phyloP scores from a whole-genome alignment of 2,329 filamentous ascomycete genomes.

The Pestalotiopsis sp. region DNA sequence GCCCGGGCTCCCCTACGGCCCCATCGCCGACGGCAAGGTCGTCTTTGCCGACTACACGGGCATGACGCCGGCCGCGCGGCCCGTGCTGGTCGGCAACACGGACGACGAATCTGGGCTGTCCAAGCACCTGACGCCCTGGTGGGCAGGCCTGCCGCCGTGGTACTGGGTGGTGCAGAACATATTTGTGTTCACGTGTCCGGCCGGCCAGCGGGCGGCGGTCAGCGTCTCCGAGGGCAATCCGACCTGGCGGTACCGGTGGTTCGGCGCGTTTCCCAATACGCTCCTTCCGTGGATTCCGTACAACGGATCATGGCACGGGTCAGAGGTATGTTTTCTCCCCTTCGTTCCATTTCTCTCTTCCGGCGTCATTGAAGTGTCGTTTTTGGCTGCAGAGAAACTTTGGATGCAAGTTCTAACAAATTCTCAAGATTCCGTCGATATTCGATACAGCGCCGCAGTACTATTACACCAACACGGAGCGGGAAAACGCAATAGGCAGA shows the following conservation, averaged over 20 bases:
- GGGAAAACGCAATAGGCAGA: not conserved
- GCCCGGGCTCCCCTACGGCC: slow-evolving; percentile 37
- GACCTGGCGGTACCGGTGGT: slow-evolving; percentile 49
- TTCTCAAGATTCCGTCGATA: not conserved
- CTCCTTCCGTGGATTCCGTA: slow-evolving; percentile 35
- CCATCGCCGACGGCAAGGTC: slow-evolving; percentile 39
- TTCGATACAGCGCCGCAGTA: slow-evolving; percentile 7
- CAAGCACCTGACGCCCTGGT: slow-evolving; percentile 43
- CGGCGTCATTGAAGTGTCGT: not conserved
- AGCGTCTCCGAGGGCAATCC: slow-evolving; percentile 37
- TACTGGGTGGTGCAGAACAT: slow-evolving; percentile 43
- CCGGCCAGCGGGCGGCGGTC: slow-evolving; percentile 38
- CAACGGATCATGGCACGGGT: slow-evolving; percentile 52
- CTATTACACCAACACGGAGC: slow-evolving; percentile 1
- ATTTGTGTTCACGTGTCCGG: slow-evolving; percentile 50
- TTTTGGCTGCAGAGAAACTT: not conserved
- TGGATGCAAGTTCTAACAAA: not conserved
- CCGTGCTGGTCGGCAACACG: slow-evolving; percentile 45
- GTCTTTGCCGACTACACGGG: slow-evolving; percentile 45
- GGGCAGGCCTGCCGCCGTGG: slow-evolving; percentile 39
- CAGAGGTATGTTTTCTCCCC: slow-evolving; percentile 43
- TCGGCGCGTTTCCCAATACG: slow-evolving; percentile 52
- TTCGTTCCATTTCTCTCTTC: not conserved
- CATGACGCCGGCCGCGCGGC: slow-evolving; percentile 35
- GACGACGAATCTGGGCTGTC: slow-evolving; percentile 52